Percentiles rank a stretch among this genome's conserved stretches.
These are phyloP conservation scores for Clonostachys rosea DNA, from an alignment of 2,329 filamentous ascomycete species.

Conservation along the genomic window DNA sequence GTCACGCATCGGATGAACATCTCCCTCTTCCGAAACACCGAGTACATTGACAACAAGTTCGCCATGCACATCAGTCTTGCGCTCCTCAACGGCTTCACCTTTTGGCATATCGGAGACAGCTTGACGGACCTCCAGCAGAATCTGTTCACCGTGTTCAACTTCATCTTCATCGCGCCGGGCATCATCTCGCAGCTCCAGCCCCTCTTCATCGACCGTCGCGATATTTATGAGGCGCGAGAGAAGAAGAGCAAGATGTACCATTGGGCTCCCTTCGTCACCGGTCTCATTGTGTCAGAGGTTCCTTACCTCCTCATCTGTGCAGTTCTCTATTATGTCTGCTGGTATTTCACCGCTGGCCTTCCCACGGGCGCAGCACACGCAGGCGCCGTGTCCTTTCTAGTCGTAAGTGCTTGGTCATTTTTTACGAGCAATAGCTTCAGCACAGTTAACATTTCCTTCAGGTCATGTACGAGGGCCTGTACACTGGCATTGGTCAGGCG, in stretches of 20 bases:
- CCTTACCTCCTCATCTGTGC: slow-evolving; percentile 38
- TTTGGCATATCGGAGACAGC: slow-evolving; percentile 52
- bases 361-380: slow-evolving; percentile 32
- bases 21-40: slow-evolving; percentile 60
- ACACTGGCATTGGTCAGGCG: slow-evolving; percentile 57
- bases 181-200: slow-evolving; percentile 56
- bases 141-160: slow-evolving; percentile 58
- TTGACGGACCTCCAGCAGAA: slow-evolving; percentile 48
- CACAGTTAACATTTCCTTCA: not conserved
- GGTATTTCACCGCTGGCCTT: slow-evolving; percentile 55
- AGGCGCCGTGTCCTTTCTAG: slow-evolving; percentile 47
- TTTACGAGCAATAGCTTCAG: no score
- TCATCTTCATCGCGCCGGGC: slow-evolving; percentile 56
- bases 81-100: slow-evolving; percentile 58
- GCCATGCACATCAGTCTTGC: slow-evolving; percentile 47
- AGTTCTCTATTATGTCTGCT: slow-evolving; percentile 45
- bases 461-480: slow-evolving; percentile 48
- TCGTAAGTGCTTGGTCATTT: slow-evolving; percentile 12
- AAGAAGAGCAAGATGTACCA: slow-evolving; percentile 58
- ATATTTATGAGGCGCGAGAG: slow-evolving; percentile 54
- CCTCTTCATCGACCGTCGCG: slow-evolving; percentile 49
- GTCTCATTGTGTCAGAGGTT: slow-evolving; percentile 40
- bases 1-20: slow-evolving; percentile 60
- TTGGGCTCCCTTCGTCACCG: slow-evolving; percentile 54
- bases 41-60: slow-evolving; percentile 63